Evolutionary conservation across 23 red algal genomes (phyloP), one percentile per base, ranked within the genome.

Genomic region (Pyropia yezoensis): DNA sequence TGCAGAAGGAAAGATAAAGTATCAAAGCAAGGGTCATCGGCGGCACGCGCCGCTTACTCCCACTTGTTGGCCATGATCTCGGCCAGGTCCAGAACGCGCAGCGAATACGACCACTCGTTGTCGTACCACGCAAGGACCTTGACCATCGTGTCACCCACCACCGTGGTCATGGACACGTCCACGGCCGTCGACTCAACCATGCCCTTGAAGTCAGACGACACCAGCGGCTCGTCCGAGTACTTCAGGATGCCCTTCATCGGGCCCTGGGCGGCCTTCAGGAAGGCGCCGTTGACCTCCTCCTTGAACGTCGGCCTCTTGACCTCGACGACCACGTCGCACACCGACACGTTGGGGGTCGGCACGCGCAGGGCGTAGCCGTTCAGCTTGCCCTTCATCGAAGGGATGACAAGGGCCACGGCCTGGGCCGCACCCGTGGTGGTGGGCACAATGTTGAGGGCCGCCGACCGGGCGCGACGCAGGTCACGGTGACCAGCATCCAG

Each of bases 81-180:
- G 67, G 75, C 78, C 54, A 90, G 69, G 75, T 98, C 94, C 14
- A 91, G 72, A 3, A 90, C 79, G 54, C 94, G 71, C 59, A 87
- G 85, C 50, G 77, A 85, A 39, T 98, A 98, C 7, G 86, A 87
- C 70, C 78, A 91, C 50, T 98, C 94, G 63, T 98, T 98, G 52
- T 98, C 94, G 73, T 98, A 98, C 94, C 94, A 91, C 15, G 94
- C 85, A 21, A 98, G 79, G 29, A 98, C 94, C 78, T 98, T 98
- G 29, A 98, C 50, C 72, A 98, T 73, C 51, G 80, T 78, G 76
- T 98, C 94, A 68, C 94, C 94, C 73, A 98, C 77, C 50, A 90
- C 85, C 85, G 83, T 98, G 16, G 94, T 91, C n/a, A 90, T 71
- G 14, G 85, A 86, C 2, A 86, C 79, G 60, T 98, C 94, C 57